Evolutionary conservation across 116 monocot species (phyloP), one percentile per base, ranked within the genome.

Genomic region (Phalaenopsis hybrid): DNA sequence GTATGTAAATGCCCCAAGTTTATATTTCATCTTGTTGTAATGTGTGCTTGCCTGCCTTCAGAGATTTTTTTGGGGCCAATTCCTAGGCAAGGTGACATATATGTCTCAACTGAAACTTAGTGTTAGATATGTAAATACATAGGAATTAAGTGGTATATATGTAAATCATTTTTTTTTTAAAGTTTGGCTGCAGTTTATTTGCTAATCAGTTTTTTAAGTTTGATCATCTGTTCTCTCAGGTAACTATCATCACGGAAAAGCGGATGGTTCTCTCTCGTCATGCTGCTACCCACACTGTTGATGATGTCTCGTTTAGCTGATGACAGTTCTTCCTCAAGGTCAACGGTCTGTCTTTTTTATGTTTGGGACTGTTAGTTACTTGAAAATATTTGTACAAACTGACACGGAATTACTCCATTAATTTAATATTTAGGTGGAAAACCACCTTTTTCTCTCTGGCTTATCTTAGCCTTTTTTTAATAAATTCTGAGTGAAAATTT

Each of bases 361-460:
- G 4, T 61, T 44, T 44, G 44, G 44, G 75, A 2, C 44, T 41
- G 3, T 41, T 75, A 4, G 44, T 75, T 70, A 45, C 41, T 45
- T 44, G 44, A 75, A 75, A 17, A 44, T 45, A 44, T 33, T 75
- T 75, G 75, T 75, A 75, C 34, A 34, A 34, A 70, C 34, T 70
- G 33, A 33, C 15, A 70, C 16, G 8, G 70, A 70, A 33, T 13
- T 7, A 11, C 65, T n/a, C 3, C 6, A 61, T 61, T 21, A 61
- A 61, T 61, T 61, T 21, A 33, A 70, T 34, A 70, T 70, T 20
- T 28, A 37, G 70, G 70, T 65, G 65, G 20, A 23, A 50, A 21
- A 21, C 65, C 70, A 12, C 70, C 70, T 70, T 70, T 33, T 34
- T 34, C 3, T 70, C 15, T 37, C 25, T 15, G 65, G 20, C 65